Evolutionary conservation across 202 grass and related monocot genomes (phyloP), one percentile per base, ranked within the genome.

Genomic region (Zizania palustris): DNA sequence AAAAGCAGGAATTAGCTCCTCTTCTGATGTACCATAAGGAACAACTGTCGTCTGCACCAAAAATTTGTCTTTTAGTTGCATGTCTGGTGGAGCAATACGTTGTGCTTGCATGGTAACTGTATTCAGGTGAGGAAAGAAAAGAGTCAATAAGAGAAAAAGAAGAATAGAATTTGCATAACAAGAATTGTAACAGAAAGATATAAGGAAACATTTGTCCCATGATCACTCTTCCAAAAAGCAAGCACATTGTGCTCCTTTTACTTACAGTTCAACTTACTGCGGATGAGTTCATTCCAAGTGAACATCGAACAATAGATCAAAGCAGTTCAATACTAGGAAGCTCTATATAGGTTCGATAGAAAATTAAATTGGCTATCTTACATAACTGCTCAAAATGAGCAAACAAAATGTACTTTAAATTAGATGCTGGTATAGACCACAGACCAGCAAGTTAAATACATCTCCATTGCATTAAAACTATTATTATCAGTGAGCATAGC

Each of bases 11-110:
- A 87, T 13, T 3, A 96, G 86, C n/a, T 93, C 90, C 71, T 86
- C 92, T 34, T 99, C 92, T 65, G 85, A 80, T 83, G 89, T 93
- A 81, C 92, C 92, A 82, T 82, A 87, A 69, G 89, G 92, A 72
- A 99, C 92, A 84, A 79, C 78, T 63, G 96, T 99, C 36, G 79
- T 80, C 75, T 99, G 96, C 51, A 99, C 87, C 78, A 99, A 85
- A 84, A 99, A 99, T 74, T 99, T 99, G 80, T 99, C 96, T 83
- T 96, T 99, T 72, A 96, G 91, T 89, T 99, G 96, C 92, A 99
- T 93, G 65, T 96, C 96, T 78, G 85, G 90, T 56, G 96, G 96
- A 81, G 83, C 89, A 56, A 84, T 67, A 60, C 87, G 86, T 59
- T 85, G 89, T 5, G 89, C 96, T 99, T 99, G 96, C 96, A 99